Conservation (phyloP, 225 moss, liverwort and hornwort genomes). For the Sphagnum tenellum region DNA sequence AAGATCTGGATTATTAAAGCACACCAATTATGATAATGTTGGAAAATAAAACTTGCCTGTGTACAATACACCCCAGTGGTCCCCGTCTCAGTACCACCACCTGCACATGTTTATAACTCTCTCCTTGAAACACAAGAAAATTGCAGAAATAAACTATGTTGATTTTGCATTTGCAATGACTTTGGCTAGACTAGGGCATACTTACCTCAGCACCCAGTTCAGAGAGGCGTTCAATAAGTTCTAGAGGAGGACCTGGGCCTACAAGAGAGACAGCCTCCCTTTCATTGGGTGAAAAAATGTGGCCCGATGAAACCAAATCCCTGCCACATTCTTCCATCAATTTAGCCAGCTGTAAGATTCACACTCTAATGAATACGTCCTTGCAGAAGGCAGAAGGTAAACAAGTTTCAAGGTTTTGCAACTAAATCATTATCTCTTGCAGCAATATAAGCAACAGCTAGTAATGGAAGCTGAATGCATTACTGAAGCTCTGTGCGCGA, state of each 20-base stretch:
- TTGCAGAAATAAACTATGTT: background rate
- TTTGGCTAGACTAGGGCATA: background rate
- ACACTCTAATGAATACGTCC: too few species aligned
- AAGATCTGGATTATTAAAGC: background rate
- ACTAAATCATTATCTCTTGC: too few species aligned
- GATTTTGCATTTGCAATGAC: background rate
- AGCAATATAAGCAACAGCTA: too few species aligned
- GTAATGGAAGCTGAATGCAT: background rate
- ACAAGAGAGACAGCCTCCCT: conserved; percentile 76
- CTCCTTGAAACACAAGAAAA: too few species aligned
- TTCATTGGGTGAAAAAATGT: conserved; percentile 95
- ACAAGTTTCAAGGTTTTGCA: too few species aligned
- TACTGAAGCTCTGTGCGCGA: conserved; percentile 67
- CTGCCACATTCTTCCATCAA: conserved; percentile 18
- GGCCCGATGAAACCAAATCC: conserved; percentile 68
- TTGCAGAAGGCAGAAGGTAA: too few species aligned
- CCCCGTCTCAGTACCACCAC: conserved; percentile 82
- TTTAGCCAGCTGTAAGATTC: background rate
- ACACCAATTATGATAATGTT: too few species aligned
- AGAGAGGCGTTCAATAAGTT: conserved; percentile 66
- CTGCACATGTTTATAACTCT: conserved; percentile 22
- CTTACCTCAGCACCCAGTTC: conserved; percentile 83
- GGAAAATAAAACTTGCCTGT: conserved; percentile 35
- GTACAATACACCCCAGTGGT: conserved; percentile 73
- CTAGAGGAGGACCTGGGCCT: conserved; percentile 70